A percentile compares a stretch with the other conserved stretches of the same genome.
These are phyloP conservation scores for Hemisphaericaspora lyxosophila DNA, from an alignment of 1,139 yeast genomes.

Conservation along the genomic window DNA sequence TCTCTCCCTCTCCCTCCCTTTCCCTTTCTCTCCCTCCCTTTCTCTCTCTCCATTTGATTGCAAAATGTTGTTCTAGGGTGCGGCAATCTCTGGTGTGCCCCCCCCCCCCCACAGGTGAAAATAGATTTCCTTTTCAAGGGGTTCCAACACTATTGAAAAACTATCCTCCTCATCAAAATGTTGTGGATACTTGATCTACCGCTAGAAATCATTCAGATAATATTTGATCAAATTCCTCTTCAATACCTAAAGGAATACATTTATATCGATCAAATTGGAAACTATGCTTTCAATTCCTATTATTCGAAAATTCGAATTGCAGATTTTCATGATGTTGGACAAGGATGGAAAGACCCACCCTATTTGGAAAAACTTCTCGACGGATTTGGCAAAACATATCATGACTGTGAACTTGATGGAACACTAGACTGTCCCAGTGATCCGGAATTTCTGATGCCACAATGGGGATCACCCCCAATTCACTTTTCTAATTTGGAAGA, in stretches of 20 bases:
- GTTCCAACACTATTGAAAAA: too few species aligned
- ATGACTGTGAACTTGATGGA: neutral
- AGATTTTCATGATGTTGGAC: neutral
- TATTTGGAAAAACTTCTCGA: neutral
- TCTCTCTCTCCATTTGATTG: too few species aligned
- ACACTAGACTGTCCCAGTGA: neutral
- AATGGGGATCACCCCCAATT: neutral
- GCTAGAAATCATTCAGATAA: neutral
- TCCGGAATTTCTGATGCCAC: neutral
- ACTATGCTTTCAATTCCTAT: neutral
- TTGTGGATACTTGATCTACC: neutral
- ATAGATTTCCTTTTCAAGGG: too few species aligned
- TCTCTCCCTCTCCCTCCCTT: too few species aligned
- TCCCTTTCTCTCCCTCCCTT: too few species aligned
- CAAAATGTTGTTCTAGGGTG: too few species aligned
- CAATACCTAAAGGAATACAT: neutral
- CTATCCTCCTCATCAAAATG: too few species aligned
- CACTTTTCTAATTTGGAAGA: slow-evolving; percentile 1
- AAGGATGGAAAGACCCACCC: neutral
- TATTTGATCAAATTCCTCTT: neutral
- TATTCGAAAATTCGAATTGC: neutral
- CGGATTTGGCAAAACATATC: neutral
- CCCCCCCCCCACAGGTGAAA: too few species aligned
- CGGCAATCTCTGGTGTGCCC: too few species aligned
- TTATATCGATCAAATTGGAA: neutral